Evolutionary conservation across 352 stramenopile genomes (phyloP).

Genomic region (Pythium dissotocum): DNA sequence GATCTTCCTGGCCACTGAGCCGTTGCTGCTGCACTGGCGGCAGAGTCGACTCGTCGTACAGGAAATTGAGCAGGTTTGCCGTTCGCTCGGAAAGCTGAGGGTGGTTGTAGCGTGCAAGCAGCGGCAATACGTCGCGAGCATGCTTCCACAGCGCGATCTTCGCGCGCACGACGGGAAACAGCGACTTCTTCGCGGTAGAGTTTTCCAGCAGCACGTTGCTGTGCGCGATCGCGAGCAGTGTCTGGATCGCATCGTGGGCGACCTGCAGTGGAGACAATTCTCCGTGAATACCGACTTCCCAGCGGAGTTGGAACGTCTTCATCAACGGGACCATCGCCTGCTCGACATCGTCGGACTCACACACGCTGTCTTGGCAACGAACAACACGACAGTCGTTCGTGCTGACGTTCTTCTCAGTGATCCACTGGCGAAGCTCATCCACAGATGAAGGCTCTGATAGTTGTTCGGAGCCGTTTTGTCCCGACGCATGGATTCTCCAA

Average conservation of each 20-base stretch:
- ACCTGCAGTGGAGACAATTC: conserved; percentile 49
- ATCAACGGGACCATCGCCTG: conserved; percentile 31
- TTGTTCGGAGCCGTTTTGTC: not conserved
- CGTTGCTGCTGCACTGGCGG: conserved; percentile 23
- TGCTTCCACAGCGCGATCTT: conserved; percentile 54
- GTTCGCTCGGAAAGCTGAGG: conserved; percentile 58
- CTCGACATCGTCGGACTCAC: conserved; percentile 1
- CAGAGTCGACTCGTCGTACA: conserved; percentile 45
- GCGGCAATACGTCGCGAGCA: conserved; percentile 46
- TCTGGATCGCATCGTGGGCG: conserved; percentile 66
- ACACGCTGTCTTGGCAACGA: conserved; percentile 19
- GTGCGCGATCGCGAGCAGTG: conserved; percentile 59
- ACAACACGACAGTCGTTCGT: conserved; percentile 8
- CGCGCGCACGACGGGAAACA: conserved; percentile 62
- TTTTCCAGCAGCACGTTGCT: conserved; percentile 60
- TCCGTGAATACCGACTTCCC: conserved; percentile 69
- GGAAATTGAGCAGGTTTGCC: conserved; percentile 60
- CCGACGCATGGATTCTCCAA: conserved; percentile 10
- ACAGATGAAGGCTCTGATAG: conserved; percentile 41
- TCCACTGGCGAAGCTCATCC: conserved; percentile 52
- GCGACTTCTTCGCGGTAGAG: conserved; percentile 17
- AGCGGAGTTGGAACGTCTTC: conserved; percentile 76
- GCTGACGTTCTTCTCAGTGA: conserved; percentile 1
- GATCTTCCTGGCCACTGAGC: conserved; percentile 25
- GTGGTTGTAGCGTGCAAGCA: conserved; percentile 49